Conservation (phyloP, 768 basidiomycete genomes). For the Chalciporus sphaerocephalus region DNA sequence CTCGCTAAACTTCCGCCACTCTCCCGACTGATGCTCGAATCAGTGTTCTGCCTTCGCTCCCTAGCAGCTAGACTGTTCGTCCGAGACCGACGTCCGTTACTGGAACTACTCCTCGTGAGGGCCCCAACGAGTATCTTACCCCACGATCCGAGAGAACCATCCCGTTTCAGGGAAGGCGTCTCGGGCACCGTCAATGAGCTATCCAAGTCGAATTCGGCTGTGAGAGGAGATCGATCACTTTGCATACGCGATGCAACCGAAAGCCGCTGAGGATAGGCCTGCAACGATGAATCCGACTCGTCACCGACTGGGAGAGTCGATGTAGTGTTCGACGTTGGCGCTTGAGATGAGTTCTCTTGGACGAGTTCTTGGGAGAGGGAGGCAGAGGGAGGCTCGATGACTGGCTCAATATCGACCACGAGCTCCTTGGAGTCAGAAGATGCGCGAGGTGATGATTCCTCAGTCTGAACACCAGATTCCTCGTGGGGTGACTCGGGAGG, state of each 20-base stretch:
- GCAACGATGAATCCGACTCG: constrained; percentile 49
- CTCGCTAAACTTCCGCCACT: constrained; percentile 70
- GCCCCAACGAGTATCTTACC: constrained; percentile 62
- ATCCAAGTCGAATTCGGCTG: constrained; percentile 48
- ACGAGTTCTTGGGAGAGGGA: constrained; percentile 46
- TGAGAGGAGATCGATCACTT: constrained; percentile 54
- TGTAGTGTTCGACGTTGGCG: constrained; percentile 41
- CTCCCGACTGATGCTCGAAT: constrained; percentile 70
- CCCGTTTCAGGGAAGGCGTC: constrained; percentile 51
- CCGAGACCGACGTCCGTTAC: constrained; percentile 69
- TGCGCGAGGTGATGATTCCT: constrained; percentile 50
- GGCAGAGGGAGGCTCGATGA: constrained; percentile 45
- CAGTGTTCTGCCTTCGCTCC: constrained; percentile 63
- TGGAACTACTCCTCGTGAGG: constrained; percentile 62
- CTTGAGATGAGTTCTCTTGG: constrained; percentile 47
- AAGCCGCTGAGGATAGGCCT: constrained; percentile 52
- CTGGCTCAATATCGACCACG: constrained; percentile 59
- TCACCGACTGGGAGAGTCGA: constrained; percentile 40
- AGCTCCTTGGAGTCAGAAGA: constrained; percentile 61
- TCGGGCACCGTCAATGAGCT: constrained; percentile 41
- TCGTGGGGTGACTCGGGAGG: constrained; percentile 50
- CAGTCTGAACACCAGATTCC: constrained; percentile 44
- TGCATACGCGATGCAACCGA: constrained; percentile 61
- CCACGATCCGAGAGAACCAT: constrained; percentile 58
- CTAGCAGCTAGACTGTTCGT: constrained; percentile 71